phyloP scores from a whole-genome alignment of 306 rosid genomes.

The Delonix regia region DNA sequence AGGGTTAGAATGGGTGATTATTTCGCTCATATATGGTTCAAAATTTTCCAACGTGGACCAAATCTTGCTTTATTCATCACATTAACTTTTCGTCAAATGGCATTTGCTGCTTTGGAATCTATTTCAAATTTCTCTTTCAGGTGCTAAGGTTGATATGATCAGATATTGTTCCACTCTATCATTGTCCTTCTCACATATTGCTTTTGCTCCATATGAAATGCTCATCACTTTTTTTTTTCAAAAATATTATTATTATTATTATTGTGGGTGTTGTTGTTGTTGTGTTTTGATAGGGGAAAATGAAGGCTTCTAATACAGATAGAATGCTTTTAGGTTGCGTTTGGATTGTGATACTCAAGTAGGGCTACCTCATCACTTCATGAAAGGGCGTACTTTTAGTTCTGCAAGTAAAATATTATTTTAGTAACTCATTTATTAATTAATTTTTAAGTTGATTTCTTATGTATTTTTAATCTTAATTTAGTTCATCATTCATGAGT shows the following conservation, averaged over 20 bases:
- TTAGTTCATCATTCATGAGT: too few species aligned
- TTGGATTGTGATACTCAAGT: neutral
- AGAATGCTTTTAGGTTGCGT: too few species aligned
- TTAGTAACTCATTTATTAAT: too few species aligned
- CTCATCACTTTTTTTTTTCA: neutral
- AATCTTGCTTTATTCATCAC: neutral
- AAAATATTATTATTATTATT: too few species aligned
- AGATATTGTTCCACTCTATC: neutral
- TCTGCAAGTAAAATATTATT: too few species aligned
- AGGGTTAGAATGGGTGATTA: neutral
- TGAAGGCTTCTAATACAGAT: too few species aligned
- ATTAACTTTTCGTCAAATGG: neutral
- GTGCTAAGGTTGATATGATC: neutral
- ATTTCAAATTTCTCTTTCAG: neutral
- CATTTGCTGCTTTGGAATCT: neutral
- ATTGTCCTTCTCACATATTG: neutral
- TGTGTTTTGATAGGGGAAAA: too few species aligned
- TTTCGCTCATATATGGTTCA: neutral
- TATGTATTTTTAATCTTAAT: too few species aligned
- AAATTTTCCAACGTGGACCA: conserved; percentile 5
- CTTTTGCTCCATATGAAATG: neutral
- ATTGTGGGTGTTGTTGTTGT: too few species aligned
- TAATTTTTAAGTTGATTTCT: too few species aligned
- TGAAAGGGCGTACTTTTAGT: too few species aligned
- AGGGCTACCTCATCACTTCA: too few species aligned